Base-by-base conservation (phyloP, 1,284 basidiomycete genomes). In the Meira nashicola region DNA sequence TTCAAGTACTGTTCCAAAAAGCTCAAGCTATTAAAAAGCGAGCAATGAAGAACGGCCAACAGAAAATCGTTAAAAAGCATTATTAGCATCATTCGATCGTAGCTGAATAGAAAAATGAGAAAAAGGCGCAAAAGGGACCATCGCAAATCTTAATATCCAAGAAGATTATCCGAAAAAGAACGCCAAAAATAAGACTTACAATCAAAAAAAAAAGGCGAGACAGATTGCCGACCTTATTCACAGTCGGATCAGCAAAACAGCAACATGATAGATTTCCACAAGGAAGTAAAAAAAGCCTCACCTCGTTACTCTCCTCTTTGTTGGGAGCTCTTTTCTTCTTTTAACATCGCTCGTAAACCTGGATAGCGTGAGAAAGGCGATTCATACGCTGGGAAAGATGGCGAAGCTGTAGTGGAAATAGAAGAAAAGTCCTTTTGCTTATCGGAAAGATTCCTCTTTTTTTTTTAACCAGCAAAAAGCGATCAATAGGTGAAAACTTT, bases 321-420 rank as follows among this genome's bases (percentile, higher is more conserved):
- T n/a, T n/a, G n/a, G n/a, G n/a, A n/a, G n/a, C n/a, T 44, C 17
- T 25, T 25, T 44, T 3, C 2, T 25, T 17, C 9, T 4, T 44
- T 25, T 9, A 44, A 4, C 17, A 25, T 25, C 43, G 17, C 17
- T 9, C 43, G 43, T 44, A 44, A 9, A 25, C 43, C 43, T 17
- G 43, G 43, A 44, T 17, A 44, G 43, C 43, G 43, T 44, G 43
- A 4, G 9, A 44, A 44, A 44, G 43, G 43, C 23, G 43, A 44
- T 44, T 44, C 43, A 25, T 44, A 44, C 8, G 43, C 43, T 9
- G 43, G 43, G 8, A 44, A 25, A 17, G 43, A 17, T 17, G 43
- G 28, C 8, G 23, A 44, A 44, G 43, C 43, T 44, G 43, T 25
- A 44, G 43, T 9, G 3, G 43, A 9, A 9, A 8, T 25, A 9